phyloP scores from a whole-genome alignment of 306 rosid genomes.

The Nissolia schottii region DNA sequence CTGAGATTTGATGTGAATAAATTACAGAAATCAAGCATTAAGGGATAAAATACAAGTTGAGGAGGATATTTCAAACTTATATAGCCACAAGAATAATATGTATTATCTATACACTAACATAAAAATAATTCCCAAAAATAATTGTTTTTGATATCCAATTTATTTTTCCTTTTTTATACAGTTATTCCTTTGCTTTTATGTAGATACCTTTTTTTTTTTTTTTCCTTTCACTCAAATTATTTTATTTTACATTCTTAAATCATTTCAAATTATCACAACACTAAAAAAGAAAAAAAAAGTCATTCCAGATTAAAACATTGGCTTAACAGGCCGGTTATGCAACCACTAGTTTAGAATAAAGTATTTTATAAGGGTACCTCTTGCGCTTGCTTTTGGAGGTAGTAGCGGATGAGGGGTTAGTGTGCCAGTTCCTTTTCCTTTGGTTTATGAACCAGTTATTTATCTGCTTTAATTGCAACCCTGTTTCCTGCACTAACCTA shows the following conservation, averaged over 20 bases:
- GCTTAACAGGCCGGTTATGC: too few species aligned
- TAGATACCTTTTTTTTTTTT: too few species aligned
- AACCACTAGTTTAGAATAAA: neutral
- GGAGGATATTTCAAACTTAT: neutral
- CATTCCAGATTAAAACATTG: too few species aligned
- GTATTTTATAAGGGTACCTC: constrained; percentile 41
- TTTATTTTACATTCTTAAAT: too few species aligned
- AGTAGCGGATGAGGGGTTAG: constrained; percentile 53
- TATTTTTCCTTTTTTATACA: too few species aligned
- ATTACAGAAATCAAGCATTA: neutral
- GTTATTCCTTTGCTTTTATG: too few species aligned
- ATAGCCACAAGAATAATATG: neutral
- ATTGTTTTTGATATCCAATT: too few species aligned
- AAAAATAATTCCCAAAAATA: too few species aligned
- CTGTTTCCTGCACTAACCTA: constrained; percentile 88
- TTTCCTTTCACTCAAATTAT: too few species aligned
- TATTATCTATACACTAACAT: too few species aligned
- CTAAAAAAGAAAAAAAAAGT: too few species aligned
- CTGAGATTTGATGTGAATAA: neutral
- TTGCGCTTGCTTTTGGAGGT: constrained; percentile 78
- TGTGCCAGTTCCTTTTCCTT: constrained; percentile 91
- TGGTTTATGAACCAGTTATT: constrained; percentile 53
- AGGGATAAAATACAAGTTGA: neutral
- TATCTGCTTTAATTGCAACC: constrained; percentile 74
- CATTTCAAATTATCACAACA: too few species aligned